A percentile compares a stretch with the other conserved stretches of the same genome.
phyloP scores from a whole-genome alignment of 2,329 filamentous ascomycete genomes.

The Rachicladosporium sp. region DNA sequence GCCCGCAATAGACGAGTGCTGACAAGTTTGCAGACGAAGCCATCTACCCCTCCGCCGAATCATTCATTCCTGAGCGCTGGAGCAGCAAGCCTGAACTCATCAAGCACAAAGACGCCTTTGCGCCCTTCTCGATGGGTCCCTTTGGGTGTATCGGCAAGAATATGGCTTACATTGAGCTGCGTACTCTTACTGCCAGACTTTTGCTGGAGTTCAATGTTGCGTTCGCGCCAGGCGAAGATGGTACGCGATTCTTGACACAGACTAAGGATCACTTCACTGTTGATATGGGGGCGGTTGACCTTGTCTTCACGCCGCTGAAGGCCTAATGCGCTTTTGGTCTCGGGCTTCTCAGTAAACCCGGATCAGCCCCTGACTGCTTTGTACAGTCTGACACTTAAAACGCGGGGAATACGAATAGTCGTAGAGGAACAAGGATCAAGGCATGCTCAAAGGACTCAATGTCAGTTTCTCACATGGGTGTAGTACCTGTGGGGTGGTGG shows the following conservation, averaged over 20 bases:
- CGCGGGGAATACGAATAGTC: too few relatives aligned
- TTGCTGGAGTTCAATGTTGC: slow-evolving; percentile 25
- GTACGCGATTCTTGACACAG: slow-evolving; percentile 18
- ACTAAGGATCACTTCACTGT: slow-evolving; percentile 28
- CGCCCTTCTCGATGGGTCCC: slow-evolving; percentile 23
- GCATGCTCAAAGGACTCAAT: too few relatives aligned
- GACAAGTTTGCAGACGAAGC: slow-evolving; percentile 11
- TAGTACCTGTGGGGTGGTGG: too few relatives aligned
- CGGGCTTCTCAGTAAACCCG: too few relatives aligned
- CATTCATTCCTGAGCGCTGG: slow-evolving; percentile 28
- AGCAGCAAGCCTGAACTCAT: slow-evolving; percentile 22
- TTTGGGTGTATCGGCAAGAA: slow-evolving; percentile 27
- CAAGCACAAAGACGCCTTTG: slow-evolving; percentile 23
- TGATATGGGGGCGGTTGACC: slow-evolving; percentile 15
- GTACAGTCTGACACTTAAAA: too few relatives aligned
- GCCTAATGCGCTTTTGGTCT: too few relatives aligned
- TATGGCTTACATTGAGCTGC: slow-evolving; percentile 26
- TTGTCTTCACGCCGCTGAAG: slow-evolving; percentile 10
- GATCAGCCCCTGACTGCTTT: too few relatives aligned
- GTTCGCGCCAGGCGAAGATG: slow-evolving; percentile 27
- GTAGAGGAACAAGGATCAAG: too few relatives aligned
- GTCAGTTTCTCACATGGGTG: too few relatives aligned
- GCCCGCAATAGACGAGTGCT: not conserved
- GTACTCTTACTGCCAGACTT: slow-evolving; percentile 23
- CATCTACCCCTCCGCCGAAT: slow-evolving; percentile 16